phyloP scores from a whole-genome alignment of 495 filamentous ascomycete genomes.

The Aspergillus heteromorphus region DNA sequence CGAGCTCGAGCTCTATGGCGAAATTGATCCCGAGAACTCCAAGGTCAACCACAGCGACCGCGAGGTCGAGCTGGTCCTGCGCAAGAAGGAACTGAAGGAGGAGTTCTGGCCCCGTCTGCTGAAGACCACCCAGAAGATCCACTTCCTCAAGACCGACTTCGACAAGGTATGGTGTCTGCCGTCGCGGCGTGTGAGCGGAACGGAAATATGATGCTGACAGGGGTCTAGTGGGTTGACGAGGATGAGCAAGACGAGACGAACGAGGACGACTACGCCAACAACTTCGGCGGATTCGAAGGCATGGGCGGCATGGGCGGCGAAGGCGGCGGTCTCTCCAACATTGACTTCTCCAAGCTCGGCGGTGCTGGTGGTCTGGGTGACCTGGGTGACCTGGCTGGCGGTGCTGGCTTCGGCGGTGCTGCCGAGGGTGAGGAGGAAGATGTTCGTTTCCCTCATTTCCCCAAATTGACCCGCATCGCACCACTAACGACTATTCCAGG shows the following conservation, averaged over 20 bases:
- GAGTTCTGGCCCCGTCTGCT: slow-evolving; percentile 93
- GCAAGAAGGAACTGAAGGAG: slow-evolving; percentile 90
- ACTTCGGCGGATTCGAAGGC: slow-evolving; percentile 65
- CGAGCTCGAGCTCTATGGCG: slow-evolving; percentile 81
- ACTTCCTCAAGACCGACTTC: slow-evolving; percentile 98
- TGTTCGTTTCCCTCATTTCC: slow-evolving; percentile 17
- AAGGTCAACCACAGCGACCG: slow-evolving; percentile 79
- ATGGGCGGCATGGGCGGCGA: slow-evolving; percentile 45
- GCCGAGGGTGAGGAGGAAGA: slow-evolving; percentile 59
- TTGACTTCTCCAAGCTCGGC: slow-evolving; percentile 90
- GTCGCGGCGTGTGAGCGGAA: not conserved
- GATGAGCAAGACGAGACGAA: slow-evolving; percentile 89
- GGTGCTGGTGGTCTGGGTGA: slow-evolving; percentile 39
- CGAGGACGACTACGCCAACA: slow-evolving; percentile 71
- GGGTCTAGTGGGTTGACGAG: slow-evolving; percentile 88
- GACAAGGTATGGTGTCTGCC: slow-evolving; percentile 64
- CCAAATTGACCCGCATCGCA: slow-evolving; percentile 29
- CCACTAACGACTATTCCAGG: slow-evolving; percentile 41
- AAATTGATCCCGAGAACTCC: slow-evolving; percentile 79
- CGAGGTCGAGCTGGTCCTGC: slow-evolving; percentile 81
- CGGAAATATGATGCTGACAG: slow-evolving; percentile 17
- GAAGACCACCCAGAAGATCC: slow-evolving; percentile 81
- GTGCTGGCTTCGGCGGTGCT: slow-evolving; percentile 41
- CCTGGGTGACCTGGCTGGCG: slow-evolving; percentile 32
- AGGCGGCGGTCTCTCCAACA: slow-evolving; percentile 50